Percentiles rank a stretch among this genome's conserved stretches.
Evolutionary conservation across 352 stramenopile genomes (phyloP).

Genomic region (Pythium chondricola): DNA sequence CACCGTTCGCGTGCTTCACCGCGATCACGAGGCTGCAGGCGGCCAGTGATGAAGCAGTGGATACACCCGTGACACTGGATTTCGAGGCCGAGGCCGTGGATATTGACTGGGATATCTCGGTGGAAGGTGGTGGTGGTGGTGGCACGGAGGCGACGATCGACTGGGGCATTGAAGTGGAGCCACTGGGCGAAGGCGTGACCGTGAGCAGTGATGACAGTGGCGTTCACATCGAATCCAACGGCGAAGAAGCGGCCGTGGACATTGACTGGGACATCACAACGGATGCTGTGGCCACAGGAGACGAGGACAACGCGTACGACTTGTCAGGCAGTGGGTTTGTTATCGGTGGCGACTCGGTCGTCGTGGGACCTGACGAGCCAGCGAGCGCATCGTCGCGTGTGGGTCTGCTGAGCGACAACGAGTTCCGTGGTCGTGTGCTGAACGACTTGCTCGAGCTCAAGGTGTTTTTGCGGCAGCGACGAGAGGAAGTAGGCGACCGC

Average conservation of each 20-base stretch:
- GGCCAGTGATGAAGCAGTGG: conserved; percentile 31
- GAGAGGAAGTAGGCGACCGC: conserved; percentile 33
- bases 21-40: conserved; percentile 44
- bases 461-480: conserved; percentile 52
- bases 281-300: conserved; percentile 20
- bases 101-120: conserved; percentile 72
- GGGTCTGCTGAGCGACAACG: conserved; percentile 39
- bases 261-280: conserved; percentile 79
- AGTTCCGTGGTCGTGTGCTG: conserved; percentile 50
- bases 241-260: conserved; percentile 30
- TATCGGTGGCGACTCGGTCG: conserved; percentile 7
- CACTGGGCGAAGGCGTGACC: conserved; percentile 4
- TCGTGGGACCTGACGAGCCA: conserved; percentile 1
- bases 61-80: conserved; percentile 20
- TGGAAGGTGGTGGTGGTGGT: conserved; percentile 37
- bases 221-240: conserved; percentile 8
- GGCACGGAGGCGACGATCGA: conserved; percentile 37
- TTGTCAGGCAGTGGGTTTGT: conserved; percentile 1
- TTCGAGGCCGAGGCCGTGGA: conserved; percentile 52
- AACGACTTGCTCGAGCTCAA: conserved; percentile 76
- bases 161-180: conserved; percentile 55
- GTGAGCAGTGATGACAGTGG: conserved; percentile 12
- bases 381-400: conserved; percentile 30
- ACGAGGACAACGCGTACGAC: conserved; percentile 1
- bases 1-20: conserved; percentile 45